Evolutionary conservation across 805 yeast species (phyloP).

Genomic region (Starmerella floris): DNA sequence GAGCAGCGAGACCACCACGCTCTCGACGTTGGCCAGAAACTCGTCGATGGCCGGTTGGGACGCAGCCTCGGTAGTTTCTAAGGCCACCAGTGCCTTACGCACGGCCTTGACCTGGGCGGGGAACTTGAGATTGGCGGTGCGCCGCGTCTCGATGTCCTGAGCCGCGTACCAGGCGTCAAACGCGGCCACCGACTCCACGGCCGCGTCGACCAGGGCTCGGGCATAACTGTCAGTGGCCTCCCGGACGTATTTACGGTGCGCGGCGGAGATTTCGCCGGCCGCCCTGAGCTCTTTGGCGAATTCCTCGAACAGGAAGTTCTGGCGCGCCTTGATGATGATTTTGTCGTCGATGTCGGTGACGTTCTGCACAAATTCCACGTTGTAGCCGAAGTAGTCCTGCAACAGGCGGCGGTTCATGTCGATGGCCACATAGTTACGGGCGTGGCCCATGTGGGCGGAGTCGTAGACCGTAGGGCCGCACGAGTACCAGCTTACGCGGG

Average conservation of each 20-base stretch:
- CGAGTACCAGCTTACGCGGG: conserved; percentile 78
- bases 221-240: conserved; percentile 32
- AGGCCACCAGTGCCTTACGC: conserved; percentile 36
- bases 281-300: conserved; percentile 30
- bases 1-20: conserved; percentile 57
- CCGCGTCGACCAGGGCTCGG: conserved; percentile 13
- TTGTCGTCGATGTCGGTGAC: conserved; percentile 99
- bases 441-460: conserved; percentile 96
- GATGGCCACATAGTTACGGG: conserved; percentile 87
- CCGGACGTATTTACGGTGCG: conserved; percentile 23
- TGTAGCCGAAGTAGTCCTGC: conserved; percentile 84
- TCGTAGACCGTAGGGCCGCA: conserved; percentile 99
- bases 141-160: conserved; percentile 39
- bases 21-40: conserved; percentile 47
- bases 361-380: conserved; percentile 79
- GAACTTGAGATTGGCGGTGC: conserved; percentile 59
- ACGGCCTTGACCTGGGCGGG: conserved; percentile 71
- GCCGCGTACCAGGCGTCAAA: conserved; percentile 41
- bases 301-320: conserved; percentile 61
- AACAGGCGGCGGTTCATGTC: conserved; percentile 85
- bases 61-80: conserved; percentile 18
- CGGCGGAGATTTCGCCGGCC: conserved; percentile 29
- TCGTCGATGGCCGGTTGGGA: conserved; percentile 6
- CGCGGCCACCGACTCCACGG: conserved; percentile 20
- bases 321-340: conserved; percentile 89